Conservation (phyloP, 179 eudicot genomes). For the Dionaea muscipula region DNA sequence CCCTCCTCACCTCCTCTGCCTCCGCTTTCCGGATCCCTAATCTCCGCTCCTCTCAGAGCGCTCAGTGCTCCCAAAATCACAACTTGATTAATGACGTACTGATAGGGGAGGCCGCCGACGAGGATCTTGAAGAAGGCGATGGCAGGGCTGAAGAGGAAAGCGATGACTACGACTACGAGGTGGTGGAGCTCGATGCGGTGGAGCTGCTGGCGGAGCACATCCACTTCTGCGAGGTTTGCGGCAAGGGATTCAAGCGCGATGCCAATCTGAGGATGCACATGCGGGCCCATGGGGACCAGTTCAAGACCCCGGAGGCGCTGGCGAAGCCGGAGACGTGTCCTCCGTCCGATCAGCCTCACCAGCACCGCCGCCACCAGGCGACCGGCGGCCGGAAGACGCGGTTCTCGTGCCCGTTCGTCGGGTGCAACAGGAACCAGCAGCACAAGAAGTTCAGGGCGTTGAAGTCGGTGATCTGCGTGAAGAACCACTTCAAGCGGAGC, state of each 20-base stretch:
- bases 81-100: background rate
- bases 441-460: conserved; percentile 48
- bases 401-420: conserved; percentile 71
- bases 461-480: conserved; percentile 65
- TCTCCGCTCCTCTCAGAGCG: background rate
- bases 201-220: conserved; percentile 56
- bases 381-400: conserved; percentile 16
- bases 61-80: background rate
- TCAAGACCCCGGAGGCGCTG: conserved; percentile 52
- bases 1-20: conserved; percentile 37
- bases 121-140: conserved; percentile 13
- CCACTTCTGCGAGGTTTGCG: conserved; percentile 65
- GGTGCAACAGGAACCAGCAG: conserved; percentile 53
- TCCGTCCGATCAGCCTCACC: too few relatives aligned
- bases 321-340: conserved; percentile 28
- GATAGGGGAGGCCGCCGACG: conserved; percentile 1
- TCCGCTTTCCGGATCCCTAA: conserved; percentile 3
- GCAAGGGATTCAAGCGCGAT: conserved; percentile 80
- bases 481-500: conserved; percentile 73
- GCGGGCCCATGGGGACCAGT: conserved; percentile 77
- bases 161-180: conserved; percentile 20
- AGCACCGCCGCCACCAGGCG: too few relatives aligned
- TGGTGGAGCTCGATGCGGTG: conserved; percentile 51
- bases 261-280: conserved; percentile 87
- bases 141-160: background rate